Conservation (phyloP, 108 stramenopile species). For the Fragilaria crotonensis region DNA sequence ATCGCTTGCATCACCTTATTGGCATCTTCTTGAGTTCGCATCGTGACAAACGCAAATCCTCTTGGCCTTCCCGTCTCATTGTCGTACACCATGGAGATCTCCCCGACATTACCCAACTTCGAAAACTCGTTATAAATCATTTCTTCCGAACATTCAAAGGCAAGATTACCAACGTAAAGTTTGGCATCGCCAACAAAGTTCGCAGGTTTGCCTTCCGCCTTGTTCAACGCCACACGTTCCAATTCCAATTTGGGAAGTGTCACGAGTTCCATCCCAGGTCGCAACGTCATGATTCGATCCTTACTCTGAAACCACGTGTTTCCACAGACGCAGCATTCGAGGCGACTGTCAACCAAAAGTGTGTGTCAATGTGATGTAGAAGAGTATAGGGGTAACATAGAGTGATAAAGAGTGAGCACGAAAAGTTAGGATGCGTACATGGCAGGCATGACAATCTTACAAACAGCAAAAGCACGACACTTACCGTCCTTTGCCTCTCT, state of each 20-base stretch:
- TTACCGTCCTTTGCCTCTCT: slow-evolving; percentile 48
- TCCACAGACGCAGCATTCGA: slow-evolving; percentile 70
- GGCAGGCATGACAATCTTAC: neutral
- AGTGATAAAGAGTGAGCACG: neutral
- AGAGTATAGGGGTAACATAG: neutral
- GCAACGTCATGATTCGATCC: slow-evolving; percentile 55
- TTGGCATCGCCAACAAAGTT: slow-evolving; percentile 52
- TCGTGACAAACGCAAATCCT: slow-evolving; percentile 89
- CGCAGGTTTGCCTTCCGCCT: slow-evolving; percentile 41
- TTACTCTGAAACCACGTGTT: slow-evolving; percentile 79
- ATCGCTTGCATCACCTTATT: slow-evolving; percentile 37
- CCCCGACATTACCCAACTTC: slow-evolving; percentile 36
- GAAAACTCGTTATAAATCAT: slow-evolving; percentile 27
- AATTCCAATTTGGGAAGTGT: slow-evolving; percentile 39
- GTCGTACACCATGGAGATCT: slow-evolving; percentile 51
- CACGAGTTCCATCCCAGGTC: slow-evolving; percentile 46
- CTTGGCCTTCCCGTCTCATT: slow-evolving; percentile 53
- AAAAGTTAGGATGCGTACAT: neutral
- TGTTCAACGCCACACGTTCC: slow-evolving; percentile 52
- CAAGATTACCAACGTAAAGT: slow-evolving; percentile 57
- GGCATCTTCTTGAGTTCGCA: slow-evolving; percentile 52
- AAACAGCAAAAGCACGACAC: slow-evolving; percentile 11
- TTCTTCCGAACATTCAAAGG: slow-evolving; percentile 41
- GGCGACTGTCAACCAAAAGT: slow-evolving; percentile 28
- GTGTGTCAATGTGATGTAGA: too few species aligned